Conservation (phyloP, 2,329 filamentous ascomycete genomes). For the Aspergillus novoparasiticus region DNA sequence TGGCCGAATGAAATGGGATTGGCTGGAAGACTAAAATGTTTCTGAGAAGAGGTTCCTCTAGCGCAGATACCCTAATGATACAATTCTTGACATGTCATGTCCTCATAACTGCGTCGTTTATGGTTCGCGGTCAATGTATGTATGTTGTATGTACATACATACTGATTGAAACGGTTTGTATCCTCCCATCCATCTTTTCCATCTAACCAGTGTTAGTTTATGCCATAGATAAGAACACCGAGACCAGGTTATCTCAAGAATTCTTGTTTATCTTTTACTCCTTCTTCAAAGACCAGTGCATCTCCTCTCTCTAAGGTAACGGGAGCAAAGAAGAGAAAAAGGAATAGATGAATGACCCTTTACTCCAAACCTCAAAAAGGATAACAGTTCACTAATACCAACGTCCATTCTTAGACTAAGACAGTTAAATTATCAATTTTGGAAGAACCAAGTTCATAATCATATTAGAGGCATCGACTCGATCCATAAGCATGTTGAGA, state of each 20-base stretch:
- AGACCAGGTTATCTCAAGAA: not conserved
- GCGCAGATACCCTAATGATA: not conserved
- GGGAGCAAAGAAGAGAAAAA: not conserved
- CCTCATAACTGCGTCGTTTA: not conserved
- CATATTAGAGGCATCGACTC: constrained; percentile 9
- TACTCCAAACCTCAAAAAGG: not conserved
- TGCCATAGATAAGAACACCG: not conserved
- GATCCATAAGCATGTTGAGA: not conserved
- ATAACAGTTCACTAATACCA: not conserved
- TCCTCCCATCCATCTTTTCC: not conserved
- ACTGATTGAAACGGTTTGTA: not conserved
- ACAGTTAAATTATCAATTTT: not conserved
- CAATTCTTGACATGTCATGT: not conserved
- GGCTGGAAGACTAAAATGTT: not conserved
- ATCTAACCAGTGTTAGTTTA: not conserved
- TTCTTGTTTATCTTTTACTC: not conserved
- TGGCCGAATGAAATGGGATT: not conserved
- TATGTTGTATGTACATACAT: not conserved
- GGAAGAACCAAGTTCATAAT: constrained; percentile 2
- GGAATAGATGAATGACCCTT: not conserved
- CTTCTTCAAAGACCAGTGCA: not conserved
- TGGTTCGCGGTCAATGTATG: not conserved
- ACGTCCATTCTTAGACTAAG: not conserved
- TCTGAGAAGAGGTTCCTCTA: not conserved
- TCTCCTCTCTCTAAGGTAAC: not conserved